Percentiles rank a stretch among this genome's conserved stretches.
These are phyloP conservation scores for Globisporangium mamillatum DNA, from an alignment of 352 stramenopile genomes.

Conservation along the genomic window DNA sequence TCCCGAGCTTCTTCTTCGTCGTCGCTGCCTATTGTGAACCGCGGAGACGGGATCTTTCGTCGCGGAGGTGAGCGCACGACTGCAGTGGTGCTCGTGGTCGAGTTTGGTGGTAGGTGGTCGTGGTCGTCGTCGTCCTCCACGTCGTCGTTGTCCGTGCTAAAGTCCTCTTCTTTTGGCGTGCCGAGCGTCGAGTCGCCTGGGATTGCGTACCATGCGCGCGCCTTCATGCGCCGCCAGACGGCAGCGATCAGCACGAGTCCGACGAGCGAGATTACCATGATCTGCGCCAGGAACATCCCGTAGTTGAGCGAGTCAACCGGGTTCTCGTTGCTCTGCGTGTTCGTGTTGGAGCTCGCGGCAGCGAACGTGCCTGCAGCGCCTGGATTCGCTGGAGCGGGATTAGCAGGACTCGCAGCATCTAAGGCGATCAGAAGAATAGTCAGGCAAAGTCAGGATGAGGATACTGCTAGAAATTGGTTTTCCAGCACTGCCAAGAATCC, in stretches of 20 bases:
- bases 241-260: conserved; percentile 54
- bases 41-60: conserved; percentile 26
- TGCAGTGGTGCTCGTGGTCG: conserved; percentile 19
- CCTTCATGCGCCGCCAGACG: conserved; percentile 43
- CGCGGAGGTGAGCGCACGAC: conserved; percentile 27
- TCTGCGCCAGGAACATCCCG: conserved; percentile 43
- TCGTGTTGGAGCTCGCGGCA: background rate
- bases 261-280: conserved; percentile 50
- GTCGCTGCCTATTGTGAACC: conserved; percentile 48
- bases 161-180: conserved; percentile 16
- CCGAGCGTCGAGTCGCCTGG: conserved; percentile 32
- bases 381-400: background rate
- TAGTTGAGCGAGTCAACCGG: conserved; percentile 17
- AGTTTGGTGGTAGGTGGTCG: conserved; percentile 14
- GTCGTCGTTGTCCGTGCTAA: conserved; percentile 5
- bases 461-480: background rate
- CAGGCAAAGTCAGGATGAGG: background rate
- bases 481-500: background rate
- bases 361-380: conserved; percentile 4
- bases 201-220: conserved; percentile 50
- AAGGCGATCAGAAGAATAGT: background rate
- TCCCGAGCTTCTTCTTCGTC: conserved; percentile 27
- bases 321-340: conserved; percentile 12
- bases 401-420: background rate
- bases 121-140: conserved; percentile 17